A percentile compares a stretch with the other conserved stretches of the same genome.
phyloP scores from a whole-genome alignment of 371 early-diverging fungal species.

The Mortierella polycephala region DNA sequence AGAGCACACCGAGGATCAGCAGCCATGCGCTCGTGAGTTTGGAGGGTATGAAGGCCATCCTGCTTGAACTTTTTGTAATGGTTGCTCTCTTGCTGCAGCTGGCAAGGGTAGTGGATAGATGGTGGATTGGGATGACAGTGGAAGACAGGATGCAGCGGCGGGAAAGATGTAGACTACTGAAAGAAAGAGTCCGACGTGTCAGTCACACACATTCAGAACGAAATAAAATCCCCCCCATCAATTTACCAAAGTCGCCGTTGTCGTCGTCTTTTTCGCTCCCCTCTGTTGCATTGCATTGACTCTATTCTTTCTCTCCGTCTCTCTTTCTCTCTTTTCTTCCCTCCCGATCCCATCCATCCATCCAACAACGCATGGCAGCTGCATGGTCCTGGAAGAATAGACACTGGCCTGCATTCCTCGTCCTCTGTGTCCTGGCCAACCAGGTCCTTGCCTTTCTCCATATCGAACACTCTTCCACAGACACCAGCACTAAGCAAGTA shows the following conservation, averaged over 20 bases:
- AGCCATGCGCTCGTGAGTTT: slow-evolving; percentile 64
- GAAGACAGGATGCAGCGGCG: neutral
- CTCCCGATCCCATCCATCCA: neutral
- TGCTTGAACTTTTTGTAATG: neutral
- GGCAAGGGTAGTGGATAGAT: neutral
- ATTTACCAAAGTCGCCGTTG: no score
- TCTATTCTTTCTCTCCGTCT: neutral
- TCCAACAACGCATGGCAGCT: slow-evolving; percentile 23
- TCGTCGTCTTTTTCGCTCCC: no score
- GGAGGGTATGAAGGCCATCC: slow-evolving; percentile 47
- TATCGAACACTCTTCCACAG: slow-evolving; percentile 12
- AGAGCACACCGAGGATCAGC: slow-evolving; percentile 85
- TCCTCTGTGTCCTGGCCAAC: slow-evolving; percentile 20
- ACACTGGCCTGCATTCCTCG: slow-evolving; percentile 28
- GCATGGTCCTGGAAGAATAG: slow-evolving; percentile 29
- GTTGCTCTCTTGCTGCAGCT: neutral
- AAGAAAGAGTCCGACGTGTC: no score
- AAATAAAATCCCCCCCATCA: no score
- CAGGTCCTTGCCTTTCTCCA: slow-evolving; percentile 24
- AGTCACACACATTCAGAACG: no score
- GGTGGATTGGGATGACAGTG: neutral
- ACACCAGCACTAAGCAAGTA: neutral
- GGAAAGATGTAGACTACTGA: no score
- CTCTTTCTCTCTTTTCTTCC: neutral
- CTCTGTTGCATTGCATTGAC: neutral